These are phyloP conservation scores for Gossypium stocksii DNA, from an alignment of 345 rosid species.

Conservation along the genomic window DNA sequence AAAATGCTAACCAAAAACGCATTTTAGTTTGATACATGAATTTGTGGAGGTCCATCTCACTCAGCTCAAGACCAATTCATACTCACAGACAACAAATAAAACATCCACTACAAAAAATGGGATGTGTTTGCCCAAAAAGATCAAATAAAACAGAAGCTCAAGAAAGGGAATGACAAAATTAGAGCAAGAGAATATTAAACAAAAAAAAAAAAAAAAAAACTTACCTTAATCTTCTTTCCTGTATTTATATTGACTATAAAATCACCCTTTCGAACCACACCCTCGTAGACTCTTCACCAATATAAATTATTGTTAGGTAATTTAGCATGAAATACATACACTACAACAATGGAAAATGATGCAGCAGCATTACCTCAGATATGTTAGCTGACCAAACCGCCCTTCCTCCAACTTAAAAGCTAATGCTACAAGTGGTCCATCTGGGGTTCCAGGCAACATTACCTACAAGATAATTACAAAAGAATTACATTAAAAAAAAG, in stretches of 20 bases:
- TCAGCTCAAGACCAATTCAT: not conserved
- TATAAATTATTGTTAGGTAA: constrained; percentile 24
- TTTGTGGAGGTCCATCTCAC: not conserved
- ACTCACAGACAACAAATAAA: not conserved
- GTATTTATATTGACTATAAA: constrained; percentile 82
- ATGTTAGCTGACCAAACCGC: constrained; percentile 92
- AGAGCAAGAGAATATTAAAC: not conserved
- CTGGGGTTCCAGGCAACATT: constrained; percentile 70
- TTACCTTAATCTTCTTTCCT: constrained; percentile 90
- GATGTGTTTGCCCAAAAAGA: not conserved
- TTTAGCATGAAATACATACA: not conserved
- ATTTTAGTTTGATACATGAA: not conserved
- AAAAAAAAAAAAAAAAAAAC: not conserved
- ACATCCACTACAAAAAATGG: not conserved
- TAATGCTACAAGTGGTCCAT: constrained; percentile 94
- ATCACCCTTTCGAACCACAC: constrained; percentile 91
- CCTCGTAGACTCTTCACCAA: constrained; percentile 78
- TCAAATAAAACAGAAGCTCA: not conserved
- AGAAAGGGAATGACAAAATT: not conserved
- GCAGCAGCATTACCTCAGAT: constrained; percentile 50
- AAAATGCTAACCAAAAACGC: not conserved
- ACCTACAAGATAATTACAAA: constrained; percentile 44
- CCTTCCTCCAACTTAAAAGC: constrained; percentile 99
- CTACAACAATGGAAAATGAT: constrained; percentile 6
- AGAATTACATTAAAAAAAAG: not conserved